Percentiles rank a stretch among this genome's conserved stretches.
Conservation (phyloP, 345 rosid species). For the Boechera divaricarpa region DNA sequence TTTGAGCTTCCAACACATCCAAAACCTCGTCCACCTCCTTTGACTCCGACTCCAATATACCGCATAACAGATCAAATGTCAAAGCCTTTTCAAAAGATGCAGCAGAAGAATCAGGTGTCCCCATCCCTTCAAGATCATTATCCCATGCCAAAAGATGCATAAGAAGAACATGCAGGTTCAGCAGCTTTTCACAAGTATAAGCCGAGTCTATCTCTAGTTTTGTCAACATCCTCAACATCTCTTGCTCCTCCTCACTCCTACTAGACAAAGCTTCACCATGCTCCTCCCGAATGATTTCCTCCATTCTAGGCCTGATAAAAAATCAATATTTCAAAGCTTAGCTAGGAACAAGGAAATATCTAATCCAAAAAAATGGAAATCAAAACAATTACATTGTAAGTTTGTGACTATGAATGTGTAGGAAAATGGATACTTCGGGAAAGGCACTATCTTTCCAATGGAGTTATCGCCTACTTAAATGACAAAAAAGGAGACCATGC, state of each 20-base stretch:
- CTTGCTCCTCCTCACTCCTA: conserved; percentile 48
- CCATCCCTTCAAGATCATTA: conserved; percentile 58
- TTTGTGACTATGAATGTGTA: neutral
- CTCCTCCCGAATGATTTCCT: conserved; percentile 12
- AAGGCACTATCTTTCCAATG: neutral
- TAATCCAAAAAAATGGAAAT: neutral
- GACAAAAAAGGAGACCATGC: too few relatives aligned
- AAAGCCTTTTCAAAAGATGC: conserved; percentile 71
- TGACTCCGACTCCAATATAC: conserved; percentile 81
- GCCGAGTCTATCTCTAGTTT: conserved; percentile 60
- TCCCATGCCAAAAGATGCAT: conserved; percentile 81
- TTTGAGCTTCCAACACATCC: conserved; percentile 61
- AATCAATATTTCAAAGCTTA: neutral
- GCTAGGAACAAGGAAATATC: neutral
- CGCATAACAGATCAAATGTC: conserved; percentile 69
- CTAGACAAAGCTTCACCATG: conserved; percentile 33
- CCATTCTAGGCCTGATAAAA: conserved; percentile 21
- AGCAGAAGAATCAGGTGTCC: conserved; percentile 48
- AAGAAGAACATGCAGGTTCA: conserved; percentile 69
- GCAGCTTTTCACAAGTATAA: conserved; percentile 63
- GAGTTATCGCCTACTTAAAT: neutral
- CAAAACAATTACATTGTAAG: neutral
- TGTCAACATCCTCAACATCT: conserved; percentile 51
- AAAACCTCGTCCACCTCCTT: conserved; percentile 74
- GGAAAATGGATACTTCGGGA: neutral